Conservation (phyloP, 179 eudicot species). For the Nepenthes alata region DNA sequence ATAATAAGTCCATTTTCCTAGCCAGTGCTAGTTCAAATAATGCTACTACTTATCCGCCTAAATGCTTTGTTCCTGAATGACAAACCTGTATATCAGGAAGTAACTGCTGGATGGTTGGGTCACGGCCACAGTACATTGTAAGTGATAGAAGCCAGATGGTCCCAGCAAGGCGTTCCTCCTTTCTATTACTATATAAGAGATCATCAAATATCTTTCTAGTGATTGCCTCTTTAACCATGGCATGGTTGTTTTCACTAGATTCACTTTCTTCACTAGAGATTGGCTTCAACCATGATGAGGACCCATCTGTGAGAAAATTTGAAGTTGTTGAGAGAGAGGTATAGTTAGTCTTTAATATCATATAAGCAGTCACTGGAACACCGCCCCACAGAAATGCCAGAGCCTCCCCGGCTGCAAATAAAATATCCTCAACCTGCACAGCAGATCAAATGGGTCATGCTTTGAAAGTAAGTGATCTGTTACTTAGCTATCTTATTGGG, state of each 20-base stretch:
- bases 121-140: constrained; percentile 83
- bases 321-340: constrained; percentile 82
- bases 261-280: constrained; percentile 29
- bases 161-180: constrained; percentile 96
- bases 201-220: constrained; percentile 77
- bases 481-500: too few species aligned
- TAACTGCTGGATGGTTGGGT: constrained; percentile 60
- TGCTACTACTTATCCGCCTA: too few species aligned
- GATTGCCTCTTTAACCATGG: constrained; percentile 48
- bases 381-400: constrained; percentile 89
- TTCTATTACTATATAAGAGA: constrained; percentile 73
- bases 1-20: not conserved
- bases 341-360: constrained; percentile 77
- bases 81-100: constrained; percentile 96
- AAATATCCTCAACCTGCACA: constrained; percentile 77
- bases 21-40: too few species aligned
- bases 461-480: too few species aligned
- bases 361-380: constrained; percentile 84
- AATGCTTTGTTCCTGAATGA: not conserved
- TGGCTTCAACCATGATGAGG: constrained; percentile 39
- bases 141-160: constrained; percentile 92
- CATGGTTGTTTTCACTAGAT: constrained; percentile 34
- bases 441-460: not conserved
- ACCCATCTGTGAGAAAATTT: constrained; percentile 57
- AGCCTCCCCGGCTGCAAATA: constrained; percentile 98